Evolutionary conservation across 106 monocot species (phyloP), one percentile per base, ranked within the genome.

Genomic region (Platanthera zijinensis): DNA sequence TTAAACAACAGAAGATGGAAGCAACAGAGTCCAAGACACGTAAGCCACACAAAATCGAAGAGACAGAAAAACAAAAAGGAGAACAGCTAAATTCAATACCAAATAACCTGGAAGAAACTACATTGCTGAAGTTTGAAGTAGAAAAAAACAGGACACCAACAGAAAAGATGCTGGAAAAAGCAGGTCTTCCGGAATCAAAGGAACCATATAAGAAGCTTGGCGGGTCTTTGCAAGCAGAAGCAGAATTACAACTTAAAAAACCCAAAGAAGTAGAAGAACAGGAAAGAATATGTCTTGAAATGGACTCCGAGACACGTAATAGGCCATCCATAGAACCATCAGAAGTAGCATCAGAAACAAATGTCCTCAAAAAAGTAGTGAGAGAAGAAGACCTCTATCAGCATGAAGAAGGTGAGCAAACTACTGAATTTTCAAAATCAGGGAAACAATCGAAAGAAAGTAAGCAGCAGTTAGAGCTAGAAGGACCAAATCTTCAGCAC

Each of bases 41-140:
- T 69, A 46, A 69, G 45, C 69, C 69, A 46, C 19, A 21, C 13
- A 39, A 46, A 3, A 69, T 45, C 3, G 14, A 47, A 5, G 45
- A 47, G 46, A 69, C 39, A 69, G 69, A 69, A 69, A 5, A 64
- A 64, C 64, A 25, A 64, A 64, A 25, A 64, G 64, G 64, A 64
- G 64, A 22, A 8, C 64, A 47, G 47, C 39, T 47, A 14, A 22
- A 11, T 10, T 46, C 13, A 69, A 69, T 21, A 13, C 69, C 69
- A 69, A 69, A 6, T 2, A 46, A 69, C 12, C 45, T 0, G 47
- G 69, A 69, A 45, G 13, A 45, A 47, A 64, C 64, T 22, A 7
- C 22, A 64, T 28, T 28, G 64, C 28, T 64, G 6, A 25, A 25
- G 28, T 28, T 25, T 25, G 64, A 64, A 21, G 5, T 7, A 64